These are phyloP conservation scores for Pichia sp. DNA, from an alignment of 1,139 yeast species.

Conservation along the genomic window DNA sequence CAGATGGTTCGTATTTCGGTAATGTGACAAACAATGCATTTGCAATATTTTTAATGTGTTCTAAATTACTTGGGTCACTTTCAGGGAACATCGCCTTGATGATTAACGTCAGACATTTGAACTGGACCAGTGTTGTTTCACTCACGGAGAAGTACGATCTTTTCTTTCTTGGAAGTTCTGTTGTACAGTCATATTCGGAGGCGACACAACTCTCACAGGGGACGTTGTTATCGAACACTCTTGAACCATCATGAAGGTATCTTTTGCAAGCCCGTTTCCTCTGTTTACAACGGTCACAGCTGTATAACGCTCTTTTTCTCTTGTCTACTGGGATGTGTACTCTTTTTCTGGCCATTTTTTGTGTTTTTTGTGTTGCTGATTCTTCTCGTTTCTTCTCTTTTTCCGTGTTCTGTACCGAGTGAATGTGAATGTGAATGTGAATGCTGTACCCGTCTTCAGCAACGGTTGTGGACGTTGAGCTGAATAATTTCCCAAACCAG, in stretches of 20 bases:
- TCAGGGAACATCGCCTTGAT: conserved; percentile 38
- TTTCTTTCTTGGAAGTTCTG: conserved; percentile 35
- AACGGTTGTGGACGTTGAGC: too few species aligned
- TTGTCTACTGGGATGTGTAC: not conserved
- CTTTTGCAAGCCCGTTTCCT: conserved; percentile 39
- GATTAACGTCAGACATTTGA: conserved; percentile 33
- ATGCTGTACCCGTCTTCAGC: too few species aligned
- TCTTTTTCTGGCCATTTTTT: conserved; percentile 1
- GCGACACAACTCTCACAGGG: conserved; percentile 34
- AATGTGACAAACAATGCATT: conserved; percentile 31
- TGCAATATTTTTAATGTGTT: conserved; percentile 34
- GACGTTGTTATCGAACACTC: conserved; percentile 28
- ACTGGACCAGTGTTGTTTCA: conserved; percentile 32
- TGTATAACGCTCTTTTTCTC: conserved; percentile 33
- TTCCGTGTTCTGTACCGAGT: too few species aligned
- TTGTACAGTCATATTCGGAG: conserved; percentile 32
- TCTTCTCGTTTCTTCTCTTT: not conserved
- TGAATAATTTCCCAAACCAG: too few species aligned
- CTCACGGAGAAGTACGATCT: conserved; percentile 30
- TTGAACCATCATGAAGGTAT: conserved; percentile 13
- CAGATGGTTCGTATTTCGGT: conserved; percentile 23
- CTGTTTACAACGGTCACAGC: conserved; percentile 41
- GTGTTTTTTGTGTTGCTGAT: not conserved
- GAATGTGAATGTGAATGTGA: too few species aligned
- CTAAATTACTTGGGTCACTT: conserved; percentile 35